Conservation (phyloP, 352 stramenopile species). For the Phytophthora melonis region DNA sequence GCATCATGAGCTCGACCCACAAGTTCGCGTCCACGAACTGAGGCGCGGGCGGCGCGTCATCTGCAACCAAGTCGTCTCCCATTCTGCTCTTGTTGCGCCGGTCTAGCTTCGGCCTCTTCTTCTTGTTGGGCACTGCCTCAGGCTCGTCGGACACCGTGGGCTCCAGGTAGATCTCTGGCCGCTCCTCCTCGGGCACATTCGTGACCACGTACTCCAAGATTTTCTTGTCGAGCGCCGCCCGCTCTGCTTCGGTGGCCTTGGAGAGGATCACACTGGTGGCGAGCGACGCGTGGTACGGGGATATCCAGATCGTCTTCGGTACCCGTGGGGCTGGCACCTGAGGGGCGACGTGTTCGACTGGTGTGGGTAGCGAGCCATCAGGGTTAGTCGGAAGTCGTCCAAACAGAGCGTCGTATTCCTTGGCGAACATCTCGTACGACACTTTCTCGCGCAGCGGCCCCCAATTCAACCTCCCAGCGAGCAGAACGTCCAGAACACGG, state of each 20-base stretch:
- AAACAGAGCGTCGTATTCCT: constrained; percentile 57
- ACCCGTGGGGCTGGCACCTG: constrained; percentile 24
- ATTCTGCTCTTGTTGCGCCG: constrained; percentile 22
- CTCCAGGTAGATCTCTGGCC: constrained; percentile 55
- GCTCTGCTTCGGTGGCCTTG: constrained; percentile 74
- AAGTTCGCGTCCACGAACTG: constrained; percentile 82
- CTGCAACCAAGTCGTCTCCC: constrained; percentile 9
- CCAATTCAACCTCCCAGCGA: constrained; percentile 67
- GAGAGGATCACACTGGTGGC: constrained; percentile 78
- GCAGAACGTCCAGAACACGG: constrained; percentile 78
- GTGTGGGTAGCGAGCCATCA: background rate
- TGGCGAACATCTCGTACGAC: constrained; percentile 65
- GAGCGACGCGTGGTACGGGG: constrained; percentile 74
- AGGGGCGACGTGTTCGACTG: background rate
- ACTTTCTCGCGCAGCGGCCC: constrained; percentile 65
- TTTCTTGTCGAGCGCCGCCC: constrained; percentile 66
- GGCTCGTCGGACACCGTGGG: constrained; percentile 18
- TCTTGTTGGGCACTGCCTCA: background rate
- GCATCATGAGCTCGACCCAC: constrained; percentile 88
- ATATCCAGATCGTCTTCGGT: constrained; percentile 88
- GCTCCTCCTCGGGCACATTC: constrained; percentile 68
- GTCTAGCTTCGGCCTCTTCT: constrained; percentile 28
- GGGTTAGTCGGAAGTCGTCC: background rate
- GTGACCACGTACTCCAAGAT: constrained; percentile 72
- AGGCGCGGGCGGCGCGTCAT: background rate